Evolutionary conservation across 371 early-diverging fungal genomes (phyloP).

Genomic region (Mortierella sp.): DNA sequence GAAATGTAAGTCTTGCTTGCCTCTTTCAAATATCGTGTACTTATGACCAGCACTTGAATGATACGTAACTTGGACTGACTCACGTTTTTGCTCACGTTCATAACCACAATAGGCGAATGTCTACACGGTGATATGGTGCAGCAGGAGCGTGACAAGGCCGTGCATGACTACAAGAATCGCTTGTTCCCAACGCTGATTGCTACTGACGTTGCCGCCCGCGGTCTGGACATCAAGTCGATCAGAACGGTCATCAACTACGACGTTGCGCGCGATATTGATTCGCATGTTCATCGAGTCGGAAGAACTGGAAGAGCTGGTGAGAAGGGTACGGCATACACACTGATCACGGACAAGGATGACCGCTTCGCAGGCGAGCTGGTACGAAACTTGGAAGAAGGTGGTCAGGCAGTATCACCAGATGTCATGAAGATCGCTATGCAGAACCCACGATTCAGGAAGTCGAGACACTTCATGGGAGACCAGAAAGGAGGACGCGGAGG

Average conservation of each 20-base stretch:
- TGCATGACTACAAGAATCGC: slow-evolving; percentile 83
- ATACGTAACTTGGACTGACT: background rate
- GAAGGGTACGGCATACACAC: slow-evolving; percentile 79
- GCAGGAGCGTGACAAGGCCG: slow-evolving; percentile 93
- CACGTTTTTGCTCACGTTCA: background rate
- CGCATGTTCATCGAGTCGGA: slow-evolving; percentile 82
- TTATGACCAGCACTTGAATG: background rate
- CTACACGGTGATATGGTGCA: slow-evolving; percentile 99
- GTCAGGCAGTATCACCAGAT: slow-evolving; percentile 71
- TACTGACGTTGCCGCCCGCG: slow-evolving; percentile 99
- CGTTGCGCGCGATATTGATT: slow-evolving; percentile 82
- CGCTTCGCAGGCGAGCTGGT: slow-evolving; percentile 86
- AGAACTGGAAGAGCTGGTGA: slow-evolving; percentile 83
- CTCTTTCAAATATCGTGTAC: background rate
- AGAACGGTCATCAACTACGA: slow-evolving; percentile 84
- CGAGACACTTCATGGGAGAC: slow-evolving; percentile 60
- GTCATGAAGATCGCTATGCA: slow-evolving; percentile 82
- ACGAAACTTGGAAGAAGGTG: slow-evolving; percentile 77
- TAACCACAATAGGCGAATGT: slow-evolving; percentile 72
- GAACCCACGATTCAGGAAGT: slow-evolving; percentile 76
- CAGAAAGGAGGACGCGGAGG: slow-evolving; percentile 63
- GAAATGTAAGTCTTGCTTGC: slow-evolving; percentile 64
- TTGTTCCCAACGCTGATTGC: slow-evolving; percentile 92
- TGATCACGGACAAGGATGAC: slow-evolving; percentile 82
- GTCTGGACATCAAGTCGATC: slow-evolving; percentile 86